These are phyloP conservation scores for Lentinula edodes DNA, from an alignment of 768 basidiomycete genomes.

Conservation along the genomic window DNA sequence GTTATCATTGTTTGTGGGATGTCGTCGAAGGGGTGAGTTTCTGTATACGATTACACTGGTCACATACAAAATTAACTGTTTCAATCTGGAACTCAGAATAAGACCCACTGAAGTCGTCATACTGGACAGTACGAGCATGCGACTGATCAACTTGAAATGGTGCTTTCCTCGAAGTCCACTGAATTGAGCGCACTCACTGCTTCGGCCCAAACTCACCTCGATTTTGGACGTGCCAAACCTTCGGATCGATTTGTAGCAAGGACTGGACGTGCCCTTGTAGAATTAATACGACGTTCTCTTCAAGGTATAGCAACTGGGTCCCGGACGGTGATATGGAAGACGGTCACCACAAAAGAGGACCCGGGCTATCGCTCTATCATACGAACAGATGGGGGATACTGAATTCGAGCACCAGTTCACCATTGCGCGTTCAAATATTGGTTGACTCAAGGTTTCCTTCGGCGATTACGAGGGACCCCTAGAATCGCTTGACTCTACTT, in stretches of 20 bases:
- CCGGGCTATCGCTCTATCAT: conserved; percentile 66
- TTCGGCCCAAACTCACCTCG: conserved; percentile 66
- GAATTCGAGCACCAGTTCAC: conserved; percentile 73
- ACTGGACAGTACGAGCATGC: conserved; percentile 75
- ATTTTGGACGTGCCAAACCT: conserved; percentile 62
- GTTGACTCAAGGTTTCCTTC: conserved; percentile 65
- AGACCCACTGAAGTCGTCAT: conserved; percentile 34
- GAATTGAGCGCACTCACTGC: conserved; percentile 72
- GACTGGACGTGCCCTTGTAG: conserved; percentile 66
- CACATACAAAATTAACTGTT: no score
- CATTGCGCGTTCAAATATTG: conserved; percentile 78
- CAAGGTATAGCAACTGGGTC: conserved; percentile 52
- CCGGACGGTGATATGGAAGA: conserved; percentile 78
- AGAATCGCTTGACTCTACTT: conserved; percentile 61
- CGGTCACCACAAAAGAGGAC: conserved; percentile 61
- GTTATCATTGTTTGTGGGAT: no score
- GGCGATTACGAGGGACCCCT: conserved; percentile 55
- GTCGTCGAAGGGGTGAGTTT: no score
- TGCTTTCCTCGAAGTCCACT: conserved; percentile 49
- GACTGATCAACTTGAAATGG: conserved; percentile 52
- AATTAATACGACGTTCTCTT: conserved; percentile 48
- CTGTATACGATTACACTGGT: no score
- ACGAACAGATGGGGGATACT: conserved; percentile 82
- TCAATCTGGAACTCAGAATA: no score
- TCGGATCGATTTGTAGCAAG: conserved; percentile 67